Base-by-base conservation (phyloP, 1,139 yeast species). In the Entelexis sorbosivorans region DNA sequence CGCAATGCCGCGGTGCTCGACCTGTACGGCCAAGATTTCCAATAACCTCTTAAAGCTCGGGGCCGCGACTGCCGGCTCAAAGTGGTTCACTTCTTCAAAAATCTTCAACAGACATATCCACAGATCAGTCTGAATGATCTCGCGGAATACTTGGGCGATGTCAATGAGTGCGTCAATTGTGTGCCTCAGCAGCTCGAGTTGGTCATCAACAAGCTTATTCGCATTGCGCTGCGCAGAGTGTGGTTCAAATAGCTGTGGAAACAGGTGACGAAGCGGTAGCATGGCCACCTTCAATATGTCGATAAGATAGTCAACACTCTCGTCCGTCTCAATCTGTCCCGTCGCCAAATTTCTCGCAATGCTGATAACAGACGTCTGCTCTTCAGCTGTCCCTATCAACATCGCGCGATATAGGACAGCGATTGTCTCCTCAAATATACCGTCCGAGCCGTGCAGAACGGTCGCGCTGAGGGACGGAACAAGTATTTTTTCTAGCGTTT, bases 331-430 rank as follows among this genome's bases (percentile, higher is more conserved):
- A 5, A 63, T 63, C 11, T 70, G 70, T 47, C 71, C 57, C 58
- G 60, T 47, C 59, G 56, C 55, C 66, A 86, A 55, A 7, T 74
- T 72, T 40, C 74, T 70, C 0, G 84, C 75, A 38, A 81, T 78
- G 20, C 77, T 78, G 39, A 82, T 70, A 11, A 85, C 70, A 6
- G 73, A 66, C 13, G 43, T 28, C 31, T 51, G 58, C 29, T 56
- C 58, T 3, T 47, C 51, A 10, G 74, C 76, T 2, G 70, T 64
- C 9, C 82, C 84, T 33, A 83, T 75, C 38, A 83, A 66, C 16
- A 84, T 75, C 43, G 85, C 69, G 49, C 96, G 72, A 61, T 86
- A 95, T 56, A 91, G 71, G 32, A 87, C 69, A 58, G 85, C 94
- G 50, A 86, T 70, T 5, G 82, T 73, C 64, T 91, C 98, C 5